A percentile compares a stretch with the other conserved stretches of the same genome.
Conservation (phyloP, 129 eudicot species). For the Helichrysum umbraculigerum region DNA sequence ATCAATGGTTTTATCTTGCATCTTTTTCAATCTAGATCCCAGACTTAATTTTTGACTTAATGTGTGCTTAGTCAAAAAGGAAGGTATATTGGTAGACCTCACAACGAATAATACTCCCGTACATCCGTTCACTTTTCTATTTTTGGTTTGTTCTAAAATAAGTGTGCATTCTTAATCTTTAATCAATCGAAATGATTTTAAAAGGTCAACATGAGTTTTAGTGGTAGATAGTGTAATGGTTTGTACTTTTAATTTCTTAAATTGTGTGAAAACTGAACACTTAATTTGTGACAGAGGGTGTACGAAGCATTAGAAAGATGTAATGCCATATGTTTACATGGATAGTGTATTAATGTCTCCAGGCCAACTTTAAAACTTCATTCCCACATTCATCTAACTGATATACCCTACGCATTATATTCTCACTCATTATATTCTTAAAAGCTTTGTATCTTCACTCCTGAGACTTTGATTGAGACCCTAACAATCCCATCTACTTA, state of each 20-base stretch:
- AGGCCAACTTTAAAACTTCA: not conserved
- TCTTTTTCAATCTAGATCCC: not conserved
- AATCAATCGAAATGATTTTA: no score
- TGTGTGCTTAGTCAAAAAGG: no score
- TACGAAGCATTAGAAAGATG: not conserved
- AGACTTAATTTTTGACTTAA: not conserved
- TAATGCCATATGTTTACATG: not conserved
- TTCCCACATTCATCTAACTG: not conserved
- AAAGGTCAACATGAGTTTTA: no score
- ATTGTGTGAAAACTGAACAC: no score
- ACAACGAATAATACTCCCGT: not conserved
- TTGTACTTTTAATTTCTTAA: no score
- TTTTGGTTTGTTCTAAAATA: no score
- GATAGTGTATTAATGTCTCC: not conserved
- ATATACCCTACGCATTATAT: not conserved
- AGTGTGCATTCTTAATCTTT: no score
- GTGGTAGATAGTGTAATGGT: no score
- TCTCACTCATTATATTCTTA: no score
- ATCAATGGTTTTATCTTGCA: not conserved
- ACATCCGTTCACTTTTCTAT: no score
- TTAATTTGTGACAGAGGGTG: no score
- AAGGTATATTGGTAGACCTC: not conserved
- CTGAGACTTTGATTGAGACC: not conserved
- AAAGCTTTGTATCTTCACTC: not conserved
- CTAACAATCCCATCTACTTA: not conserved